phyloP scores from a whole-genome alignment of 2,329 filamentous ascomycete genomes.

The Colletotrichum tropicale region DNA sequence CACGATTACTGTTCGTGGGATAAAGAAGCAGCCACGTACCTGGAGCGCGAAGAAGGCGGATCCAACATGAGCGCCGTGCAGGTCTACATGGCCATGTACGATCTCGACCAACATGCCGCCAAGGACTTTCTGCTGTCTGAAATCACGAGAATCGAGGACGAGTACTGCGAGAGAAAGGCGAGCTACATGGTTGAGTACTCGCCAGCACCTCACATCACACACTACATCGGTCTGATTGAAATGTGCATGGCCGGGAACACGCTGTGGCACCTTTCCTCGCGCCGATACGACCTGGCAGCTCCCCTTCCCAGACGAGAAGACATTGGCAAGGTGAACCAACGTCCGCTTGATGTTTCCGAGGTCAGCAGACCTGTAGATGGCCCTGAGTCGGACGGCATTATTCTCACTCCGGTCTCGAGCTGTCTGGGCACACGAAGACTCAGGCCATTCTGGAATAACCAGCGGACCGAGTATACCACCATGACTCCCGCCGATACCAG shows the following conservation, averaged over 20 bases:
- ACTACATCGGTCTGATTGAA: neutral
- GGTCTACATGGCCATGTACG: neutral
- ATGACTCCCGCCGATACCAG: neutral
- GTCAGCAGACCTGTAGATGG: neutral
- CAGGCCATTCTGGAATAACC: neutral
- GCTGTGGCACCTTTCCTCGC: neutral
- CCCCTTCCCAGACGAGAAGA: neutral
- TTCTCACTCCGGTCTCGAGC: neutral
- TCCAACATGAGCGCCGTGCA: neutral
- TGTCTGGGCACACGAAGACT: neutral
- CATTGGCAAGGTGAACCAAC: neutral
- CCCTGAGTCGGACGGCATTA: neutral
- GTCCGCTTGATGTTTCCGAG: neutral
- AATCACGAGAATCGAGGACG: neutral
- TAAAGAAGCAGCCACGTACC: neutral
- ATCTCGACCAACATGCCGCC: neutral
- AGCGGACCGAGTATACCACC: neutral
- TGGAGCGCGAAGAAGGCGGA: neutral
- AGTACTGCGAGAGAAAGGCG: slow-evolving; percentile 1
- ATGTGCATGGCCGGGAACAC: slow-evolving; percentile 4
- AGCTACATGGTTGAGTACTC: neutral
- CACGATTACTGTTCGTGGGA: neutral
- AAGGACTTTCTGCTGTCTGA: neutral
- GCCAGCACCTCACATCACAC: neutral
- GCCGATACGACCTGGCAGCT: neutral